Evolutionary conservation across 2,329 filamentous ascomycete species (phyloP).

Genomic region (Paraphoma sp.): DNA sequence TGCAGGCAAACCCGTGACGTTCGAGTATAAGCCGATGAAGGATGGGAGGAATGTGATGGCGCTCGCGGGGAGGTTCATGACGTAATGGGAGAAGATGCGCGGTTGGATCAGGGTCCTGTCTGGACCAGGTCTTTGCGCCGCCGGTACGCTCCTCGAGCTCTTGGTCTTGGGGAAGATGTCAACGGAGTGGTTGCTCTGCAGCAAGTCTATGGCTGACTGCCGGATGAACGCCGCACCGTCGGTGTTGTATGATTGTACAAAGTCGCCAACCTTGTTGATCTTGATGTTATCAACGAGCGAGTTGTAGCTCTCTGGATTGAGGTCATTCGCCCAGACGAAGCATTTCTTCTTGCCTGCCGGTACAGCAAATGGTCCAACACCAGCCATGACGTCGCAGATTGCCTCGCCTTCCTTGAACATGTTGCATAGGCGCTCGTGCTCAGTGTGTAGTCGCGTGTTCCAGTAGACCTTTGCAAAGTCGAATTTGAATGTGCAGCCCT

Average conservation of each 20-base stretch:
- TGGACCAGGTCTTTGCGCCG: constrained; percentile 32
- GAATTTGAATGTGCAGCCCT: constrained; percentile 85
- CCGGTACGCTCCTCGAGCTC: constrained; percentile 31
- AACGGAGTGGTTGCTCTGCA: constrained; percentile 60
- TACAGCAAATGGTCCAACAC: constrained; percentile 92
- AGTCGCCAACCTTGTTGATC: constrained; percentile 78
- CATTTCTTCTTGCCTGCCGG: constrained; percentile 88
- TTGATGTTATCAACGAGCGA: constrained; percentile 73
- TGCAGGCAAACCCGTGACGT: constrained; percentile 48
- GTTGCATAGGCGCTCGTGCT: constrained; percentile 81
- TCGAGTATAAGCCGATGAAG: constrained; percentile 82
- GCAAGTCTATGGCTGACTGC: constrained; percentile 66
- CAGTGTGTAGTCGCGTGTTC: constrained; percentile 90
- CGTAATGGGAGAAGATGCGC: constrained; percentile 84
- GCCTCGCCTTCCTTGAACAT: constrained; percentile 84
- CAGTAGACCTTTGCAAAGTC: constrained; percentile 98
- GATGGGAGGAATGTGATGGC: constrained; percentile 82
- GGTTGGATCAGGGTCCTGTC: constrained; percentile 62
- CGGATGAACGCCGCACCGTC: constrained; percentile 85
- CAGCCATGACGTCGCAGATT: constrained; percentile 96
- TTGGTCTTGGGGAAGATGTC: constrained; percentile 46
- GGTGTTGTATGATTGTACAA: constrained; percentile 79
- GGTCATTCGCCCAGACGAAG: constrained; percentile 96
- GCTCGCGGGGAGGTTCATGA: constrained; percentile 95
- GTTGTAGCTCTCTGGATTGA: constrained; percentile 87